Percentiles rank a stretch among this genome's conserved stretches.
Conservation (phyloP, 805 yeast species). For the Saturnispora galanensis region DNA sequence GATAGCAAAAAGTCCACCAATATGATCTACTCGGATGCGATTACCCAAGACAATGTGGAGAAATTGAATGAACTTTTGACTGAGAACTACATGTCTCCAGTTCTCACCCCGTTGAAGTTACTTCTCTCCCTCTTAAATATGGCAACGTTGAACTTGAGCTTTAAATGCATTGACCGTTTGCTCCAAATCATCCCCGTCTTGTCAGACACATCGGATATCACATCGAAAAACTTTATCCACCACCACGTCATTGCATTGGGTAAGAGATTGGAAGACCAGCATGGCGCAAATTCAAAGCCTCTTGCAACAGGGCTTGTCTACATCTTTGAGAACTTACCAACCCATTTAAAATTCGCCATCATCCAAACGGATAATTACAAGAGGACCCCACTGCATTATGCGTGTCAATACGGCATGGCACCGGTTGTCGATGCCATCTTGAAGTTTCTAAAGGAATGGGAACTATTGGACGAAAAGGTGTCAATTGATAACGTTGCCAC, state of each 20-base stretch:
- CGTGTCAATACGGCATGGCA: slow-evolving; percentile 76
- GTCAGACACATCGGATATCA: slow-evolving; percentile 61
- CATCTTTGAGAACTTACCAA: slow-evolving; percentile 47
- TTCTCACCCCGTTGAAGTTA: slow-evolving; percentile 43
- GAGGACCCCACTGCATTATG: slow-evolving; percentile 84
- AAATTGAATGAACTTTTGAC: slow-evolving; percentile 36
- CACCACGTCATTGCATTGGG: slow-evolving; percentile 75
- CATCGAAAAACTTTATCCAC: slow-evolving; percentile 78
- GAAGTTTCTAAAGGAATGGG: slow-evolving; percentile 49
- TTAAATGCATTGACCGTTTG: slow-evolving; percentile 47
- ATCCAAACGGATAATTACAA: slow-evolving; percentile 63
- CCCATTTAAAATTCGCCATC: slow-evolving; percentile 43
- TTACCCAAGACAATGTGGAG: slow-evolving; percentile 24
- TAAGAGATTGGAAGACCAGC: slow-evolving; percentile 37
- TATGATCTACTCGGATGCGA: slow-evolving; percentile 15
- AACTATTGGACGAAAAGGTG: slow-evolving; percentile 36
- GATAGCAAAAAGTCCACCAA: background rate
- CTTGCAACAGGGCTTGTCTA: slow-evolving; percentile 50
- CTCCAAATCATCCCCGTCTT: slow-evolving; percentile 42
- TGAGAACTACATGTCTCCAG: slow-evolving; percentile 34
- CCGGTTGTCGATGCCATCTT: slow-evolving; percentile 52
- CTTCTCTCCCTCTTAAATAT: slow-evolving; percentile 55
- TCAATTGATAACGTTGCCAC: slow-evolving; percentile 45
- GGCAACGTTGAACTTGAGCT: slow-evolving; percentile 48
- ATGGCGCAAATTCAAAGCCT: slow-evolving; percentile 47